Evolutionary conservation across 768 basidiomycete species (phyloP).

Genomic region (Scleroderma bovista): DNA sequence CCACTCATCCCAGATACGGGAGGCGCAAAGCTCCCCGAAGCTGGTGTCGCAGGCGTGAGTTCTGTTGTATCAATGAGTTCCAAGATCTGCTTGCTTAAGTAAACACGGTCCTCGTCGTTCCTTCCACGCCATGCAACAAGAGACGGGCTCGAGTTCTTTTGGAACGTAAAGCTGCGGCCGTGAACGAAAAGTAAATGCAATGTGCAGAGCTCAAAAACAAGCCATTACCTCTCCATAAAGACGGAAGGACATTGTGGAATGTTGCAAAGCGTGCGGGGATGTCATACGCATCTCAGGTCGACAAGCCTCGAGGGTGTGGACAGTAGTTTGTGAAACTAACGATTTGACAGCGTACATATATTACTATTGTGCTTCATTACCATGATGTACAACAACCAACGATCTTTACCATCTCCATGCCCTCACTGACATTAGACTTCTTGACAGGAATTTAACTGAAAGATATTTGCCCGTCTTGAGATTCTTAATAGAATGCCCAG

Average conservation of each 20-base stretch:
- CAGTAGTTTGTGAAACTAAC: too few species aligned
- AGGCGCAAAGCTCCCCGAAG: constrained; percentile 10
- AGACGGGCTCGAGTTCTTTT: constrained; percentile 60
- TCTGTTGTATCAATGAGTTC: constrained; percentile 70
- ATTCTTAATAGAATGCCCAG: constrained; percentile 27
- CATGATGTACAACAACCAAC: too few species aligned
- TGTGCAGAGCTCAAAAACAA: constrained; percentile 1
- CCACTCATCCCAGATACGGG: constrained; percentile 64
- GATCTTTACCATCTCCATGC: too few species aligned
- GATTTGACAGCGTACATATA: too few species aligned
- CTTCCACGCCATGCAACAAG: constrained; percentile 59
- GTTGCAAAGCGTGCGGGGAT: constrained; percentile 30
- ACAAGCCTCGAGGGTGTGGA: constrained; percentile 58
- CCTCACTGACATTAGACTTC: too few species aligned
- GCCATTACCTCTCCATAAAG: constrained; percentile 59
- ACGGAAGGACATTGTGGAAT: constrained; percentile 42
- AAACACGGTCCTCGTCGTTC: constrained; percentile 52
- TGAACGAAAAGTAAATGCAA: neutral
- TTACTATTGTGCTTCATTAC: too few species aligned
- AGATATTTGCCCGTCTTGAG: constrained; percentile 27
- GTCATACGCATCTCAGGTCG: constrained; percentile 32
- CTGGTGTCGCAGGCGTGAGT: constrained; percentile 34
- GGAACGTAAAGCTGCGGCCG: constrained; percentile 57
- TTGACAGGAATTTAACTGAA: constrained; percentile 18
- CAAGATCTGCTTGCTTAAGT: constrained; percentile 55